These are phyloP conservation scores for Aphanomyces invadans DNA, from an alignment of 352 stramenopile species.

Conservation along the genomic window DNA sequence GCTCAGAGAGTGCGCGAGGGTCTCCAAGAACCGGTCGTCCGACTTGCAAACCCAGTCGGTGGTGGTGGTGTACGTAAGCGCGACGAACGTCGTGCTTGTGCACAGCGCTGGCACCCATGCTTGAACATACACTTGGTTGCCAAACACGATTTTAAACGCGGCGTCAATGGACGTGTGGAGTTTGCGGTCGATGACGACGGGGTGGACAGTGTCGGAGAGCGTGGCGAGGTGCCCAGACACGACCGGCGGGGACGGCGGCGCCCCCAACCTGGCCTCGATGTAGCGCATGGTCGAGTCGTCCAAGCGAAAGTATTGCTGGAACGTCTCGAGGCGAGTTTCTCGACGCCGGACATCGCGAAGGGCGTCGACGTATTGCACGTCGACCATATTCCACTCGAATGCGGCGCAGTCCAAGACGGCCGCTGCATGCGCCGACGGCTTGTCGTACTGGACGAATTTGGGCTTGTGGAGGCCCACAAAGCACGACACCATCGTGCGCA, in stretches of 20 bases:
- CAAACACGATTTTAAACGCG: slow-evolving; percentile 15
- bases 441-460: slow-evolving; percentile 48
- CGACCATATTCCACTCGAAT: slow-evolving; percentile 29
- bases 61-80: slow-evolving; percentile 1
- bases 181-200: background rate
- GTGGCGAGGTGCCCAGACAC: background rate
- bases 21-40: slow-evolving; percentile 46
- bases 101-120: slow-evolving; percentile 9
- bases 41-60: background rate
- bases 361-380: slow-evolving; percentile 31
- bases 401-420: slow-evolving; percentile 52
- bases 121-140: background rate
- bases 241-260: background rate
- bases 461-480: slow-evolving; percentile 44
- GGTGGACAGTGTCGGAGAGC: background rate
- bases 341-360: slow-evolving; percentile 33
- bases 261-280: background rate
- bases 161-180: background rate
- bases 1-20: slow-evolving; percentile 33
- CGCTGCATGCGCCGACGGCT: slow-evolving; percentile 37
- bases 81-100: background rate
- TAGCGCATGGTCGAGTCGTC: background rate
- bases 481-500: slow-evolving; percentile 39
- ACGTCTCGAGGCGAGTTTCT: slow-evolving; percentile 46
- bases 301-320: slow-evolving; percentile 25